A percentile compares a stretch with the other conserved stretches of the same genome.
Evolutionary conservation across 345 rosid species (phyloP).

Genomic region (Eucalyptus fibrosa): DNA sequence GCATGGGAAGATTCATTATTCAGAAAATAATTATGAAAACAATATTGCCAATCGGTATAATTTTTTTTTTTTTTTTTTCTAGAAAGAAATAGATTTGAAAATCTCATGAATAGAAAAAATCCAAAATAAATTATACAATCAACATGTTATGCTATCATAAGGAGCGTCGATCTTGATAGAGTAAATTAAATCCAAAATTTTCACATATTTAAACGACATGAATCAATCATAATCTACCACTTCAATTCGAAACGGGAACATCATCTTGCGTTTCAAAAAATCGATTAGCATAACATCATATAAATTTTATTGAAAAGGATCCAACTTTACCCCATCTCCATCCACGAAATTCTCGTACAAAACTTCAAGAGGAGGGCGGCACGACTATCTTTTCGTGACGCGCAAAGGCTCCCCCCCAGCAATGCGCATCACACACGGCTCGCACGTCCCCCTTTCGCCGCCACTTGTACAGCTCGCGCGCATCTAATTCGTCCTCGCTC

Average conservation of each 20-base stretch:
- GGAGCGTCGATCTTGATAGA: fast-evolving
- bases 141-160: fast-evolving
- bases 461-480: background rate
- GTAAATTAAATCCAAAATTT: background rate
- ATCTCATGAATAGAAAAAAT: background rate
- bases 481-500: background rate
- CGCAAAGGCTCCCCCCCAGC: background rate
- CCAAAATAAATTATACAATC: fast-evolving
- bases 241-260: background rate
- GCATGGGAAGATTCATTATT: background rate
- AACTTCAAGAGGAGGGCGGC: background rate
- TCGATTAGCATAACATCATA: background rate
- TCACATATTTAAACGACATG: fast-evolving
- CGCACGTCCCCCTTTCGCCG: background rate
- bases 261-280: background rate
- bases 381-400: background rate
- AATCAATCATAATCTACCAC: background rate
- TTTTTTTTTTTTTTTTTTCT: background rate
- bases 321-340: too few species aligned
- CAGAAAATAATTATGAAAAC: background rate
- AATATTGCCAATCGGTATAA: background rate
- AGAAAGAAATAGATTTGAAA: fast-evolving
- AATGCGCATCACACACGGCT: background rate
- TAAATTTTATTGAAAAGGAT: fast-evolving
- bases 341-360: background rate